Percentiles rank a stretch among this genome's conserved stretches.
Evolutionary conservation across 164 flowering plant genomes (phyloP).

Genomic region (Echeveria elegans): DNA sequence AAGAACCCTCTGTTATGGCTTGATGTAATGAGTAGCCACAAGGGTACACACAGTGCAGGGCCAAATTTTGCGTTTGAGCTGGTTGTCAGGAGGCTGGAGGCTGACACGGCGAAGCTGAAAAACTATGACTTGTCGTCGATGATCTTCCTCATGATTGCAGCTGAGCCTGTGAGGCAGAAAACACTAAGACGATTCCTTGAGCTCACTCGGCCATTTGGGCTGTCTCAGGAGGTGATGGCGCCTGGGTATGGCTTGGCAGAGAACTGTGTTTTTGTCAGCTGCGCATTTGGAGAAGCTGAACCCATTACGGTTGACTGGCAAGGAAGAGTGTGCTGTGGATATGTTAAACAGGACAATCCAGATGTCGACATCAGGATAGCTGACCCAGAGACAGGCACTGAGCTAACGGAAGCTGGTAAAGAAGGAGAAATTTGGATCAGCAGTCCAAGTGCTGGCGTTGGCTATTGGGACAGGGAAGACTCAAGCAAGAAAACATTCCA

Average conservation of each 20-base stretch:
- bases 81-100: constrained; percentile 48
- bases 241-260: constrained; percentile 88
- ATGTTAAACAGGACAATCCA: constrained; percentile 27
- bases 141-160: constrained; percentile 75
- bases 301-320: constrained; percentile 74
- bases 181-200: constrained; percentile 58
- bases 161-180: constrained; percentile 74
- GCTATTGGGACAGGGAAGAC: constrained; percentile 70
- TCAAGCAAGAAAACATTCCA: constrained; percentile 44
- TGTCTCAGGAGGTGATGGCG: constrained; percentile 59
- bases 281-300: constrained; percentile 62
- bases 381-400: constrained; percentile 55
- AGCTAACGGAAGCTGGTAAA: constrained; percentile 41
- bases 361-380: constrained; percentile 62
- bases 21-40: constrained; percentile 47
- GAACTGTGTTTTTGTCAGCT: constrained; percentile 70
- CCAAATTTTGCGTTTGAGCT: constrained; percentile 81
- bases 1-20: constrained; percentile 77
- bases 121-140: constrained; percentile 59
- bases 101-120: constrained; percentile 27
- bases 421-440: constrained; percentile 88
- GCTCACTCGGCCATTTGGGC: constrained; percentile 44
- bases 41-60: constrained; percentile 73
- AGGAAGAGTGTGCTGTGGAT: constrained; percentile 76
- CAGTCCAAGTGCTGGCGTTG: constrained; percentile 77